Evolutionary conservation across 805 yeast species (phyloP), one percentile per base, ranked within the genome.

Genomic region (Yamadazyma insecticola): DNA sequence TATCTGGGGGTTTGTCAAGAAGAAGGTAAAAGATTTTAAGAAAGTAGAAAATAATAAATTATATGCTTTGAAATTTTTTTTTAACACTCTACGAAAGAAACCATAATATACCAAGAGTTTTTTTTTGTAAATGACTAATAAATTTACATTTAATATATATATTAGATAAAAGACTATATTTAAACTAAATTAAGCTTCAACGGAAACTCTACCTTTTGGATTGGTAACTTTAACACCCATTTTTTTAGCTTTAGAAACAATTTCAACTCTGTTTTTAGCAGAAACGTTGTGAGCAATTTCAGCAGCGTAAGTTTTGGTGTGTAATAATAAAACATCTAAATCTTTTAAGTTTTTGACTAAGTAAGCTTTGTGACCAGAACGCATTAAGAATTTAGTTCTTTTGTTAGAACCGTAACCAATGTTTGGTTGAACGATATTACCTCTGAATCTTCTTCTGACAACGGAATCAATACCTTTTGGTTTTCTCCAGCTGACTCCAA

Each of bases 391-490:
- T 73, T 82, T 87, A 67, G 98, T 92, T 81, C 83, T 88, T 78
- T 87, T 92, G 96, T 92, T 88, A 58, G 97, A 88, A 75, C 98
- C 97, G 80, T 86, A 92, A 80, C 99, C 99, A 62, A 92, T 89
- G 78, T 84, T 89, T 79, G 99, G 99, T 80, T 90, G 95, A 60
- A 89, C 78, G 67, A 92, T 86, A 74, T 90, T 83, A 67, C 98
- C 98, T 82, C 97, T 87, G 95, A 92, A 92, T 80, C 92, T 83
- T 81, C 98, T 90, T 81, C 99, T 92, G 70, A 94, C 97, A 76
- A 87, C 80, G 56, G 97, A 89, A 80, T 92, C 99, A 69, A 92
- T 92, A 92, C 99, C 99, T 86, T 92, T 92, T 77, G 94, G 99
- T 78, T 92, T 90, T 87, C 99, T 92, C 98, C 98, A 94, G 81